phyloP scores from a whole-genome alignment of 257 asterid species.

The Ehretia macrophylla region DNA sequence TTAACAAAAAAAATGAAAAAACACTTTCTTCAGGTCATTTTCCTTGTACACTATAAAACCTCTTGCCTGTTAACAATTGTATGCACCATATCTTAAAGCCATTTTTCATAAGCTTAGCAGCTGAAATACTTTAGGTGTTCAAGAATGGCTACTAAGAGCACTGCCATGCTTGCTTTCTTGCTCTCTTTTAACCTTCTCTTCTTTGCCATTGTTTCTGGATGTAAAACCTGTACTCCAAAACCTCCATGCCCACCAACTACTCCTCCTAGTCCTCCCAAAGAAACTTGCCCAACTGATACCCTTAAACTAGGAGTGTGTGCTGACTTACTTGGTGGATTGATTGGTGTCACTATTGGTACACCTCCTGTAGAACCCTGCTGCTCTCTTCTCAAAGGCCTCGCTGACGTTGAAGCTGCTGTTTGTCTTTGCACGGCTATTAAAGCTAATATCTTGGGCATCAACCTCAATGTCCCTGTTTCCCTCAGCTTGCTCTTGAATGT shows the following conservation, averaged over 20 bases:
- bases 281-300: constrained; percentile 23
- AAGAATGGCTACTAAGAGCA: neutral
- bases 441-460: constrained; percentile 21
- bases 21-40: neutral
- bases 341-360: constrained; percentile 13
- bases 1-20: too few relatives aligned
- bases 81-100: too few relatives aligned
- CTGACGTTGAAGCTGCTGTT: constrained; percentile 18
- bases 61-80: too few relatives aligned
- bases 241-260: neutral
- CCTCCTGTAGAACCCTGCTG: constrained; percentile 14
- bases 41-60: neutral
- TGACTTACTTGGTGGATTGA: constrained; percentile 22
- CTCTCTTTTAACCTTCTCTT: neutral
- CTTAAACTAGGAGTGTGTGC: constrained; percentile 32
- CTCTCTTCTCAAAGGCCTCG: constrained; percentile 9
- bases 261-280: neutral
- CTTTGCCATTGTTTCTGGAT: neutral
- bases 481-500: constrained; percentile 16
- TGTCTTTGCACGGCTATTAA: constrained; percentile 21
- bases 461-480: constrained; percentile 13
- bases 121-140: too few relatives aligned
- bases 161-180: neutral
- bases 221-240: neutral
- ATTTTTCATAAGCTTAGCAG: too few relatives aligned